Evolutionary conservation across 257 asterid genomes (phyloP), one percentile per base, ranked within the genome.

Genomic region (Leptodermis oblonga): DNA sequence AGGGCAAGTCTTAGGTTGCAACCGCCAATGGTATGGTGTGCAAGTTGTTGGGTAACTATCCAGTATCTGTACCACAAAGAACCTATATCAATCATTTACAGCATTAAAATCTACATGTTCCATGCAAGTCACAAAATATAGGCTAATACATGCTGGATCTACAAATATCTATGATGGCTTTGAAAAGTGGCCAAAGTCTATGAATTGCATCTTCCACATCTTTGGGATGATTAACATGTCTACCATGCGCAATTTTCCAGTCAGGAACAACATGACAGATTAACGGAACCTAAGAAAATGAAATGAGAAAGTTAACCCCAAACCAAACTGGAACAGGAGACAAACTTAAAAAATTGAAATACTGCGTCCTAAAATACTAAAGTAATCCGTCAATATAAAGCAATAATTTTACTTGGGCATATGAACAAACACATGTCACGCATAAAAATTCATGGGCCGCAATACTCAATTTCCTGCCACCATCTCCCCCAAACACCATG

Each of bases 171-270:
- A 92, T 90, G 77, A 92, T 88, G 71, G 94, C 85, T 82, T 92
- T 90, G 86, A 92, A 92, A 80, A 90, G 79, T 69, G 98, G 94
- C 98, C 98, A 92, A 71, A 92, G 89, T 80, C 82, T 86, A 76
- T 92, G 95, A 76, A 92, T 90, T 73, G 97, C 90, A 83, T 90
- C 97, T 66, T 97, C 95, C 74, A 92, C 98, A 48, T 97, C 97
- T 84, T 92, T 95, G 12, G 98, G 98, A 73, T 92, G 96, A 81
- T 86, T 87, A 42, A 87, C 97, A 71, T 92, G 83, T 83, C 98
- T 92, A 87, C 76, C 80, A 39, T 52, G 46, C 64, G 58, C 37
- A 70, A 79, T 26, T 49, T 64, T 65, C 67, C 76, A 64, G 36
- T 61, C 80, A 79, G 72, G 33, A 59, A 63, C 31, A 59, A 74